These are phyloP conservation scores for Prototheca wickerhamii DNA, from an alignment of 163 green algal species.

Conservation along the genomic window DNA sequence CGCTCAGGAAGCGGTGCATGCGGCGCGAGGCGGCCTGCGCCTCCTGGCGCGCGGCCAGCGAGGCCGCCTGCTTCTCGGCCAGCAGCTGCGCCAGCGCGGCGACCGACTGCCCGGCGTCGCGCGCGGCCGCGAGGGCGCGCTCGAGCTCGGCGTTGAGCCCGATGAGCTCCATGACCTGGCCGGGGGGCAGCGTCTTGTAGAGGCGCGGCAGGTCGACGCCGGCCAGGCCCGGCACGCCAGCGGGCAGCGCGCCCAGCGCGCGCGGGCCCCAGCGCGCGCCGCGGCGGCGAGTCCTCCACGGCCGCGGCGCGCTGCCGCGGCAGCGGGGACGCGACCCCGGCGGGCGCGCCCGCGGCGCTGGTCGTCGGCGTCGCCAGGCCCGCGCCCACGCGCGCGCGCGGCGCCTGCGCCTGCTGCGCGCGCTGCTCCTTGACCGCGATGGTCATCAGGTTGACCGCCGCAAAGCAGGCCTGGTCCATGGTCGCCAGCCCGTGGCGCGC, in stretches of 20 bases:
- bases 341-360: not conserved
- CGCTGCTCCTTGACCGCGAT: constrained; percentile 27
- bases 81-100: constrained; percentile 36
- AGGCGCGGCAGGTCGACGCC: constrained; percentile 1
- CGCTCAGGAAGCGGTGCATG: constrained; percentile 27
- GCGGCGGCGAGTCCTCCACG: not conserved
- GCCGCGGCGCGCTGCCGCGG: not conserved
- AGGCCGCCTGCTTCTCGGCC: constrained; percentile 34
- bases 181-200: not conserved
- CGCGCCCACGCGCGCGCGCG: not conserved
- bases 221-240: not conserved
- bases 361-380: not conserved
- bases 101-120: constrained; percentile 27
- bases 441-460: constrained; percentile 51
- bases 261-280: not conserved
- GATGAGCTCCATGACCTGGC: constrained; percentile 16
- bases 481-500: constrained; percentile 1
- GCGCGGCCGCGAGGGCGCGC: constrained; percentile 7
- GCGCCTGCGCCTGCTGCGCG: not conserved
- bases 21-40: constrained; percentile 21
- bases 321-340: not conserved
- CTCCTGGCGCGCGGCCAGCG: constrained; percentile 16
- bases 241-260: not conserved
- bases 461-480: constrained; percentile 31
- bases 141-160: constrained; percentile 30